These are phyloP conservation scores for Aspergillus sp. DNA, from an alignment of 2,329 filamentous ascomycete species.

Conservation along the genomic window DNA sequence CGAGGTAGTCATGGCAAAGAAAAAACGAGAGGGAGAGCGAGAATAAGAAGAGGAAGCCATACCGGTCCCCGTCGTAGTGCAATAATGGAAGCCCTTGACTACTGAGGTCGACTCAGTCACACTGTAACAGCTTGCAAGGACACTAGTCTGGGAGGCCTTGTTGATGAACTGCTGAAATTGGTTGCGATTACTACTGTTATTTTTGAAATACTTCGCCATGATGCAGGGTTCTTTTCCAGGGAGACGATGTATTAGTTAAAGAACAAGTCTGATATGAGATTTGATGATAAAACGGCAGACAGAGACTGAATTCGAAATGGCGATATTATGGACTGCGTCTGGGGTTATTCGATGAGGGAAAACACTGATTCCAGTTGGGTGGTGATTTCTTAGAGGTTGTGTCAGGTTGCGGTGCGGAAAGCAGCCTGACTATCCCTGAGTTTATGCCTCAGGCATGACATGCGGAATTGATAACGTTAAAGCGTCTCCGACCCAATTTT, in stretches of 20 bases:
- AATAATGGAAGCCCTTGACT: slow-evolving; percentile 86
- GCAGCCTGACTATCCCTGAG: no score
- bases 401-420: no score
- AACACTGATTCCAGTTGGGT: no score
- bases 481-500: no score
- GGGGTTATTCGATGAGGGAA: no score
- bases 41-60: slow-evolving; percentile 25
- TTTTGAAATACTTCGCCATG: slow-evolving; percentile 55
- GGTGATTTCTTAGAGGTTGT: no score
- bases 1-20: no score
- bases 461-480: no score
- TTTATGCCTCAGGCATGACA: no score
- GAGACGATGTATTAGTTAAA: neutral
- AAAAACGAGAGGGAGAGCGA: neutral
- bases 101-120: slow-evolving; percentile 63
- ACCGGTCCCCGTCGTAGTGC: slow-evolving; percentile 83
- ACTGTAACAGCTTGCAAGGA: slow-evolving; percentile 87
- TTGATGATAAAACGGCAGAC: no score
- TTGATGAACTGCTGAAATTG: slow-evolving; percentile 53
- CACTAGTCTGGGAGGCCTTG: slow-evolving; percentile 53
- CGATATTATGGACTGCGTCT: no score
- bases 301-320: no score
- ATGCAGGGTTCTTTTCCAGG: slow-evolving; percentile 7
- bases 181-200: slow-evolving; percentile 60
- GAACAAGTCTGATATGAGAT: neutral